Conservation (phyloP, 768 basidiomycete species). For the Phanerochaete carnosa region DNA sequence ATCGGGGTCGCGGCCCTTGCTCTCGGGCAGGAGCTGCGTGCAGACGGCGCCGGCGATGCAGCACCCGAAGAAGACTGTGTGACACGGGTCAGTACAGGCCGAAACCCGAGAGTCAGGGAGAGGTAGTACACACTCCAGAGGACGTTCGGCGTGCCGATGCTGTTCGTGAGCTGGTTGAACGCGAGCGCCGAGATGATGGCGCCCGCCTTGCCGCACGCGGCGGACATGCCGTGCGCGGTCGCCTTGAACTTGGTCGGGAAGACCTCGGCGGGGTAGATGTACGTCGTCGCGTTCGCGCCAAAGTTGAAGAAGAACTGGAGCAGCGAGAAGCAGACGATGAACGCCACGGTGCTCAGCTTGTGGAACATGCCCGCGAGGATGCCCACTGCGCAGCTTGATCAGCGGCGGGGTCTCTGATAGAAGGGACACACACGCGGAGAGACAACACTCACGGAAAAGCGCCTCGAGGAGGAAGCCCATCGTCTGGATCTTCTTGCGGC, state of each 20-base stretch:
- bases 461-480: conserved; percentile 72
- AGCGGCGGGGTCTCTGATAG: neutral
- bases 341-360: conserved; percentile 49
- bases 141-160: conserved; percentile 61
- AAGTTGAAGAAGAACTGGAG: conserved; percentile 11
- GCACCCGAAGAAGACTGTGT: conserved; percentile 2
- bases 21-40: conserved; percentile 43
- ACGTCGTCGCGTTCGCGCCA: conserved; percentile 9
- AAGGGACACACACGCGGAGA: neutral
- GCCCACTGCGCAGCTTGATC: conserved; percentile 39
- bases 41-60: conserved; percentile 11
- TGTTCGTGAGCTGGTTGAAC: conserved; percentile 59
- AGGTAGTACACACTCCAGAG: conserved; percentile 59
- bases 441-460: conserved; percentile 51
- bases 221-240: conserved; percentile 71
- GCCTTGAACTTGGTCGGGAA: conserved; percentile 77
- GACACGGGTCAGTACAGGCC: conserved; percentile 25
- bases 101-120: neutral
- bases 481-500: conserved; percentile 73
- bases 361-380: conserved; percentile 68
- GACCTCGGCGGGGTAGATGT: conserved; percentile 70
- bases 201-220: conserved; percentile 70
- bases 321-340: conserved; percentile 71
- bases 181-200: conserved; percentile 75
- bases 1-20: conserved; percentile 49